A percentile compares a stretch with the other conserved stretches of the same genome.
Evolutionary conservation across 352 stramenopile species (phyloP).

Genomic region (Globisporangium middletonii): DNA sequence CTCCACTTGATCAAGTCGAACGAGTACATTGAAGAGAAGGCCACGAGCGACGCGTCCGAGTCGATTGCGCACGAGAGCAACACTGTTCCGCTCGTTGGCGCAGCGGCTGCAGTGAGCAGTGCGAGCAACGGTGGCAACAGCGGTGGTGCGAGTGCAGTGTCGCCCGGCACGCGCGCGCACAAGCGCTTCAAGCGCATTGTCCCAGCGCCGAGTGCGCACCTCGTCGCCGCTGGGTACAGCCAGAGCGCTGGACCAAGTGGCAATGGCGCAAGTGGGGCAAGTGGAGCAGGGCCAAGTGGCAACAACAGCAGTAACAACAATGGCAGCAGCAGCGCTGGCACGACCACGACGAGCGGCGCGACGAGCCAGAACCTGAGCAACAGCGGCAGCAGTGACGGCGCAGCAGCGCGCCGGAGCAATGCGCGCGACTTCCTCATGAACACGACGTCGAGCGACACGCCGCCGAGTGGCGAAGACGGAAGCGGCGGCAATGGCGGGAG

Average conservation of each 20-base stretch:
- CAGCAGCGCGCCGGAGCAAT: background rate
- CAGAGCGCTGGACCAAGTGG: background rate
- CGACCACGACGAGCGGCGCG: background rate
- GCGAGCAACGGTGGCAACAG: background rate
- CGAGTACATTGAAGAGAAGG: slow-evolving; percentile 78
- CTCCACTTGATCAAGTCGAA: slow-evolving; percentile 80
- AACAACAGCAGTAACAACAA: slow-evolving; percentile 4
- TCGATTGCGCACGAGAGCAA: slow-evolving; percentile 19
- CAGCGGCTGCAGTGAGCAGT: too few relatives aligned
- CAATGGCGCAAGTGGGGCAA: background rate
- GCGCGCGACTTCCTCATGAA: slow-evolving; percentile 3
- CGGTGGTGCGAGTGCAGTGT: slow-evolving; percentile 6
- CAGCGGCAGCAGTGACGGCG: background rate
- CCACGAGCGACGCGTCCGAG: slow-evolving; percentile 50
- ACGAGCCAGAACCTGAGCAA: background rate
- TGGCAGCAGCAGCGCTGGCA: background rate
- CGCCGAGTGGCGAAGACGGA: slow-evolving; percentile 20
- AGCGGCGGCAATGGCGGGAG: slow-evolving; percentile 39
- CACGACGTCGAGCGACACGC: slow-evolving; percentile 18
- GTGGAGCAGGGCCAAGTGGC: background rate
- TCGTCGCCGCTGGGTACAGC: background rate
- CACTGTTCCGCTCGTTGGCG: slow-evolving; percentile 1
- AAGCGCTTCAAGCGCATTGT: slow-evolving; percentile 65
- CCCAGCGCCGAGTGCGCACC: slow-evolving; percentile 10
- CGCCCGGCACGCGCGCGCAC: slow-evolving; percentile 23